phyloP scores from a whole-genome alignment of 2,329 filamentous ascomycete species.

The Remersonia thermophila region DNA sequence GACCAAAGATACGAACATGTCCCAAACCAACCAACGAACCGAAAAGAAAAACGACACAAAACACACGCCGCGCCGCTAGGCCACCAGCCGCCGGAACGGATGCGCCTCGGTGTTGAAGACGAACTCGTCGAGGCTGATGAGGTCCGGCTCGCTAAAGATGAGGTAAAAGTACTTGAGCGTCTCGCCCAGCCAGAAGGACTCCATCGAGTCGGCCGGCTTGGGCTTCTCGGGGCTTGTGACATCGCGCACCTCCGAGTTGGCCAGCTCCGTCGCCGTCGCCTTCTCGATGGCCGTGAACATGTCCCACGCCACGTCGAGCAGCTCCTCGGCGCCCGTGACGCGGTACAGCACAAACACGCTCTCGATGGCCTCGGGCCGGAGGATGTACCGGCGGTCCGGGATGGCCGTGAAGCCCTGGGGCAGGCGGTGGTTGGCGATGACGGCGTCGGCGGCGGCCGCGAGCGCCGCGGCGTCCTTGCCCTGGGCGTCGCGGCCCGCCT shows the following conservation, averaged over 20 bases:
- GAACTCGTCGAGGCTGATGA: constrained; percentile 47
- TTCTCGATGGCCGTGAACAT: constrained; percentile 37
- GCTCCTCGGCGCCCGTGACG: constrained; percentile 33
- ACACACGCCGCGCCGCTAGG: too few species aligned
- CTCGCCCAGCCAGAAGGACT: constrained; percentile 25
- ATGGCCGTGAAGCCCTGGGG: constrained; percentile 49
- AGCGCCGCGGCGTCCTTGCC: constrained; percentile 1
- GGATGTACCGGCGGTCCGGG: constrained; percentile 34
- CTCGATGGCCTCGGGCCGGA: constrained; percentile 25
- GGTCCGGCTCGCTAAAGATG: constrained; percentile 43
- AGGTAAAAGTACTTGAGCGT: constrained; percentile 52
- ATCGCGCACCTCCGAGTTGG: constrained; percentile 34
- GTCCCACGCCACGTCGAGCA: constrained; percentile 40
- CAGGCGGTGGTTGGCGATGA: constrained; percentile 32
- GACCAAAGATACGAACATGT: too few species aligned
- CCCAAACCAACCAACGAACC: too few species aligned
- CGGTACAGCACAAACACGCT: constrained; percentile 40
- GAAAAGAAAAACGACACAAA: too few species aligned
- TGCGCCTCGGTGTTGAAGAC: constrained; percentile 28
- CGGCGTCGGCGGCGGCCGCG: neutral
- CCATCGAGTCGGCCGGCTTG: constrained; percentile 27
- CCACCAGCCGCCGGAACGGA: constrained; percentile 9
- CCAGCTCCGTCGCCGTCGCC: constrained; percentile 31
- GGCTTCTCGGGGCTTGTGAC: constrained; percentile 29
- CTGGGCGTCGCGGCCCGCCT: neutral